Conservation (phyloP, 768 basidiomycete genomes). For the Termitomyces sp. region DNA sequence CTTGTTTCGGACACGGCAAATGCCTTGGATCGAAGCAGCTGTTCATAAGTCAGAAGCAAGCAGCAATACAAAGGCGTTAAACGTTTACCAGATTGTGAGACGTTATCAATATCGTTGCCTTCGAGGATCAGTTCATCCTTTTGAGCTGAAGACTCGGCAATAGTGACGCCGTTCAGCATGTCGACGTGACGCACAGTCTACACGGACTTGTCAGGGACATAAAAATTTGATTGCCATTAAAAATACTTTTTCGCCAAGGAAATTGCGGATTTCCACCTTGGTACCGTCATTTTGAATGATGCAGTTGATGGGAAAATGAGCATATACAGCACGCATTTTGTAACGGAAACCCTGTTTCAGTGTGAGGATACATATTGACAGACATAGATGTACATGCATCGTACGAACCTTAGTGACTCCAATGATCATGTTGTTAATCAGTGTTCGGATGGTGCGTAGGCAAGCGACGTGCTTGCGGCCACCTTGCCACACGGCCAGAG, state of each 20-base stretch:
- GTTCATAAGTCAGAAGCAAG: conserved; percentile 2
- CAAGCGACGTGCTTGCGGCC: conserved; percentile 98
- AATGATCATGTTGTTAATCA: conserved; percentile 96
- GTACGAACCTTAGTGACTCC: conserved; percentile 86
- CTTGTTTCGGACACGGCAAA: conserved; percentile 97
- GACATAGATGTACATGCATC: too few species aligned
- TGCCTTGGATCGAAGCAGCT: conserved; percentile 96
- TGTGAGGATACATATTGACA: not conserved
- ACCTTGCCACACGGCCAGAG: conserved; percentile 96
- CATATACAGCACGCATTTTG: conserved; percentile 99
- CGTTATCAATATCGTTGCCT: conserved; percentile 95
- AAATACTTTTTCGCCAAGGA: conserved; percentile 86
- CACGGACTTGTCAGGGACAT: not conserved
- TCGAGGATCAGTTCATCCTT: conserved; percentile 94
- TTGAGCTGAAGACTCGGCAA: conserved; percentile 83
- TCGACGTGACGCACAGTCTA: conserved; percentile 87
- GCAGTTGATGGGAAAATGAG: conserved; percentile 99
- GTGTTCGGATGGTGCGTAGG: conserved; percentile 89
- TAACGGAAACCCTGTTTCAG: conserved; percentile 88
- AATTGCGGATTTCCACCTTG: conserved; percentile 87
- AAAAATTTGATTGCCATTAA: not conserved
- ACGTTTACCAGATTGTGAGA: conserved; percentile 85
- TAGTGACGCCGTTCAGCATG: conserved; percentile 85
- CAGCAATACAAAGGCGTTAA: not conserved
- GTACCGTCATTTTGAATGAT: conserved; percentile 78